Base-by-base conservation (phyloP, 2,329 filamentous ascomycete genomes). In the Xylaria sp. region DNA sequence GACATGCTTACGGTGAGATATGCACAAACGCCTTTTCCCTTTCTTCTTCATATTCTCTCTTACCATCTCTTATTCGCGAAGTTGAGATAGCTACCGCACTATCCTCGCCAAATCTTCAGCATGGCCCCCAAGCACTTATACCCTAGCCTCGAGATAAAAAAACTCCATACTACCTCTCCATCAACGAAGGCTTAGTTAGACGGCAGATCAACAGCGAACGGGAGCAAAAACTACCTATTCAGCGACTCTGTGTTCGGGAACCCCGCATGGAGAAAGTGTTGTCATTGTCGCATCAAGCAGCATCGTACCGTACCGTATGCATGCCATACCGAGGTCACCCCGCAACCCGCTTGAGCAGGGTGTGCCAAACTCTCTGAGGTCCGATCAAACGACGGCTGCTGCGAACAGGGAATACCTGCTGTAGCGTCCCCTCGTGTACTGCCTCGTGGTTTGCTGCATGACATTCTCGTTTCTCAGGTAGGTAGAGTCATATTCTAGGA, bases 201-300 rank as follows among this genome's bases (percentile, higher is more conserved):
- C 13, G 41, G 34, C 13, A 25, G 23, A 25, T 25, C 52, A 18
- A 13, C 28, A 10, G 50, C 25, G 34, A 32, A n/a, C 25, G 41
- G 41, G 41, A 59, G 46, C 55, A 18, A 39, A 37, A 56, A 37
- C 34, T 23, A 46, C 18, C 37, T 44, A 34, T 52, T 44, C n/a
- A 50, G 13, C 23, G 41, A 18, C 56, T 20, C 32, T 25, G 25
- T 39, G 9, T 44, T 57, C 54, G 3, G 34, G n/a, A 44, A 48
- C 57, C 63, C 66, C 62, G 57, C 63, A 20, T 46, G 23, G 18
- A 28, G 28, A 28, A 25, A 37, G 57, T 64, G 46, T 20, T 64
- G 64, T 67, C 64, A 70, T 67, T 39, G 20, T 52, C 37, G 56
- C 68, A 70, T 70, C 64, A 66, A 57, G 7, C 34, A 37, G 25